Evolutionary conservation across 148 eudicot genomes (phyloP), one percentile per base, ranked within the genome.

Genomic region (Arctostaphylos glauca): DNA sequence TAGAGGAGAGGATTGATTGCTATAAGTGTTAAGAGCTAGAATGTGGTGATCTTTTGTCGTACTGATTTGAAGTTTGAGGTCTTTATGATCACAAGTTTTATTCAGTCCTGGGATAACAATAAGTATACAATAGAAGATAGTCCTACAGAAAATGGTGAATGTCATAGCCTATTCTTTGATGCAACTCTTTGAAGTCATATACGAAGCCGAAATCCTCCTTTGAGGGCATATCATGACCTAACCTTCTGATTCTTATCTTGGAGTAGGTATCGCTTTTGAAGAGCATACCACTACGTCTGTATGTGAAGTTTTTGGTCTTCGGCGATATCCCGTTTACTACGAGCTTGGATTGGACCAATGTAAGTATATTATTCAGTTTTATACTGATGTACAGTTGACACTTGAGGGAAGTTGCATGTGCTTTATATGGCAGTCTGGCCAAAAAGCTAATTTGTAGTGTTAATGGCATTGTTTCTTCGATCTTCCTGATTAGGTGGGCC

Each of bases 261-360:
- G 80, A 31, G 72, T 84, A 94, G 98, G 96, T 90, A 62, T 91
- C 91, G 67, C 53, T 94, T 83, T 86, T 94, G 87, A 93, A 94
- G 85, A 93, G 95, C 88, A 84, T 89, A 62, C 92, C 94, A 31
- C 55, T 93, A 58, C 90, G 98, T 62, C 79, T 91, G 71, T 94
- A 83, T 80, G 95, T 89, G 21, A 93, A 86, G 53, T 77, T 53
- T 53, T 77, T 93, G 85, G 86, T 88, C 74, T 93, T 91, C 83
- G 80, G 82, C 48, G 82, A 81, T 81, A 80, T 93, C 81, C 80
- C 97, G 19, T 87, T 91, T 48, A 66, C 83, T 53, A 88, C 88
- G 46, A 67, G 86, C 84, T 78, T 92, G 75, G 95, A 94, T 84
- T 92, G 91, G 92, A 91, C 89, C 84, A 91, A 89, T 23, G 98